A percentile compares a stretch with the other conserved stretches of the same genome.
Conservation (phyloP, 495 filamentous ascomycete genomes). For the Astrothelium subdiscretum region DNA sequence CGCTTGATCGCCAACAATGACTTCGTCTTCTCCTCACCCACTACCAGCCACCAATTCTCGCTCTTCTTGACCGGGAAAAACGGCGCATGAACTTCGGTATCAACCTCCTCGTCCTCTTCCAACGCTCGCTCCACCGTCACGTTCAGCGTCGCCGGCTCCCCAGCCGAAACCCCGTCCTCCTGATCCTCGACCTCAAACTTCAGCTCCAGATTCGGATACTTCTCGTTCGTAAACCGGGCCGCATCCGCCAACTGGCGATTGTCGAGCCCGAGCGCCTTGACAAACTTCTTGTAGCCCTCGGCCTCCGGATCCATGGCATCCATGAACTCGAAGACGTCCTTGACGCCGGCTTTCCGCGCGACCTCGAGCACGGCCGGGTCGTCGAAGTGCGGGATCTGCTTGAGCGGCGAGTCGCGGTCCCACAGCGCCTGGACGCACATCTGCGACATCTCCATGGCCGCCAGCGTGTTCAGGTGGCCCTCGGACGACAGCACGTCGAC, state of each 20-base stretch:
- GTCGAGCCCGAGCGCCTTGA: conserved; percentile 66
- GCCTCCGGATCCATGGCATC: conserved; percentile 97
- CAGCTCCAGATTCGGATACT: conserved; percentile 88
- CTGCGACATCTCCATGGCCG: conserved; percentile 98
- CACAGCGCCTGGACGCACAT: conserved; percentile 99
- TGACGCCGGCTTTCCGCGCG: conserved; percentile 69
- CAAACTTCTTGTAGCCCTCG: conserved; percentile 57
- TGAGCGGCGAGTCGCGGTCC: conserved; percentile 92
- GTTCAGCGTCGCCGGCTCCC: conserved; percentile 71
- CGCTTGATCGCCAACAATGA: conserved; percentile 85
- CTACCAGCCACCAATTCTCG: conserved; percentile 97
- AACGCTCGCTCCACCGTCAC: conserved; percentile 80
- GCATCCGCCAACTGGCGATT: conserved; percentile 75
- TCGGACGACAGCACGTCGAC: conserved; percentile 95
- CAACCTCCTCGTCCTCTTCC: conserved; percentile 56
- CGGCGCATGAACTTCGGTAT: conserved; percentile 83
- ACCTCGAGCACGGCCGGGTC: conserved; percentile 64
- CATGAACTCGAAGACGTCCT: conserved; percentile 96
- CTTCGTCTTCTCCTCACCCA: conserved; percentile 77
- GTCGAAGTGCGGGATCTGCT: conserved; percentile 94
- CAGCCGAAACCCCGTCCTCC: conserved; percentile 58
- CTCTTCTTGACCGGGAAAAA: conserved; percentile 90
- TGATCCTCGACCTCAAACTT: conserved; percentile 76
- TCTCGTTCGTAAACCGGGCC: conserved; percentile 92
- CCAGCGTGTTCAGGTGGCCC: conserved; percentile 92